These are phyloP conservation scores for Porcisia deanei DNA, from an alignment of 208 protist genomes.

Conservation along the genomic window DNA sequence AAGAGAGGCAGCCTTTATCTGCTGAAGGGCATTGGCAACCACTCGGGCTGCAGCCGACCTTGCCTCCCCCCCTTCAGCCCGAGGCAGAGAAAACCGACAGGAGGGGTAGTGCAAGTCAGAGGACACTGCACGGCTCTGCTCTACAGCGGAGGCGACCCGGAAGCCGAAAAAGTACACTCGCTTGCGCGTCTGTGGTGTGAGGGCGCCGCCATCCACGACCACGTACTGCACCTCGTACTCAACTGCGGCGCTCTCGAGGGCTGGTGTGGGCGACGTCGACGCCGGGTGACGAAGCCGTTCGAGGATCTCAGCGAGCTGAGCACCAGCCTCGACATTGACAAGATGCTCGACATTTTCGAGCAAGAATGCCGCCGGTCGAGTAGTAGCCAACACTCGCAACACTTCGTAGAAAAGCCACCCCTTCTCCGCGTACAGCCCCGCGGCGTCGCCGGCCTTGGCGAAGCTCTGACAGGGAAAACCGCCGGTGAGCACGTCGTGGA, in stretches of 20 bases:
- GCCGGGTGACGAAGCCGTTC: constrained; percentile 27
- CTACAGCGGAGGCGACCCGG: constrained; percentile 7
- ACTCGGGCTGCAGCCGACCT: constrained; percentile 4
- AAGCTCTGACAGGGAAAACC: constrained; percentile 91
- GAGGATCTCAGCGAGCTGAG: constrained; percentile 48
- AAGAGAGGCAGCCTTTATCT: not conserved
- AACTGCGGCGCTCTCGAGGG: not conserved
- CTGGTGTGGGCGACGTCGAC: not conserved
- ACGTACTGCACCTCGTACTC: constrained; percentile 39
- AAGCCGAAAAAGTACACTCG: constrained; percentile 74
- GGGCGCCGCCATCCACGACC: constrained; percentile 51
- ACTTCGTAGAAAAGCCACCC: constrained; percentile 84
- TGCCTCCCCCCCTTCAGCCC: constrained; percentile 1
- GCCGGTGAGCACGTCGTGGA: constrained; percentile 74
- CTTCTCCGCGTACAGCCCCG: constrained; percentile 49
- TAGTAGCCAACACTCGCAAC: constrained; percentile 53
- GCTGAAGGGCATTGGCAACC: constrained; percentile 14
- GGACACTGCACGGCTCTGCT: not conserved
- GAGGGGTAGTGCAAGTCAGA: not conserved
- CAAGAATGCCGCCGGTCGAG: constrained; percentile 56
- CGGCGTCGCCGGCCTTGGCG: constrained; percentile 50
- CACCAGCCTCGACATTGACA: constrained; percentile 49
- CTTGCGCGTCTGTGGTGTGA: constrained; percentile 61
- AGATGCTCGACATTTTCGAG: constrained; percentile 86
- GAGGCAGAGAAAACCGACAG: not conserved